A percentile compares a stretch with the other conserved stretches of the same genome.
Evolutionary conservation across 208 protist genomes (phyloP).

Genomic region (Porcisia hertigi): DNA sequence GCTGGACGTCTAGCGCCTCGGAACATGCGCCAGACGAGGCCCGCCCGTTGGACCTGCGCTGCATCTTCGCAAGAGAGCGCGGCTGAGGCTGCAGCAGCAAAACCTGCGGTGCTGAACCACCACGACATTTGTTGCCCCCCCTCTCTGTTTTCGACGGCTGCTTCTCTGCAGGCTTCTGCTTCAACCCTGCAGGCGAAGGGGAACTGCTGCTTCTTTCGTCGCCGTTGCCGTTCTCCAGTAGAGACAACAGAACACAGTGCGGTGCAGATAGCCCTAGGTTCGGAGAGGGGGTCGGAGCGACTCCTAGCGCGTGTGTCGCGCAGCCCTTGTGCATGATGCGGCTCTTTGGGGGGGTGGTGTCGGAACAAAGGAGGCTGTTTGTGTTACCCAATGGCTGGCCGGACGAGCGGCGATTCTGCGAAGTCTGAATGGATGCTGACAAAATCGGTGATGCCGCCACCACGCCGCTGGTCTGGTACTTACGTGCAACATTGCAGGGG

Average conservation of each 20-base stretch:
- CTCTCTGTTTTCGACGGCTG: not conserved
- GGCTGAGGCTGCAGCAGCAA: not conserved
- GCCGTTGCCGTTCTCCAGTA: not conserved
- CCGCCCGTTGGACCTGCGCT: not conserved
- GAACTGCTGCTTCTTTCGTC: not conserved
- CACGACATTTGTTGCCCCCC: not conserved
- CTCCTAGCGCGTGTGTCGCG: not conserved
- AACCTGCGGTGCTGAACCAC: not conserved
- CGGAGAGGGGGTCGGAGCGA: not conserved
- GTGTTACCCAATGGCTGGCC: not conserved
- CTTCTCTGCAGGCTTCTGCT: not conserved
- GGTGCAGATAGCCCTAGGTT: not conserved
- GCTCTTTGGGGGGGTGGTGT: not conserved
- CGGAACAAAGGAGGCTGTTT: not conserved
- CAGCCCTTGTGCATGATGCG: not conserved
- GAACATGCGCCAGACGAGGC: not conserved
- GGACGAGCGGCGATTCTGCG: not conserved
- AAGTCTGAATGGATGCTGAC: slow-evolving; percentile 4
- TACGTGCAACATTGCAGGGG: not conserved
- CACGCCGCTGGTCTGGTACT: not conserved
- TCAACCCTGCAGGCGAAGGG: not conserved
- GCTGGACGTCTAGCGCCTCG: slow-evolving; percentile 1
- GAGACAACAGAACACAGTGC: not conserved
- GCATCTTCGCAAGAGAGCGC: not conserved
- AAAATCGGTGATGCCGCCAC: slow-evolving; percentile 7